Evolutionary conservation across 2,329 filamentous ascomycete species (phyloP), one percentile per base, ranked within the genome.

Genomic region (Sphaceloma murrayae): DNA sequence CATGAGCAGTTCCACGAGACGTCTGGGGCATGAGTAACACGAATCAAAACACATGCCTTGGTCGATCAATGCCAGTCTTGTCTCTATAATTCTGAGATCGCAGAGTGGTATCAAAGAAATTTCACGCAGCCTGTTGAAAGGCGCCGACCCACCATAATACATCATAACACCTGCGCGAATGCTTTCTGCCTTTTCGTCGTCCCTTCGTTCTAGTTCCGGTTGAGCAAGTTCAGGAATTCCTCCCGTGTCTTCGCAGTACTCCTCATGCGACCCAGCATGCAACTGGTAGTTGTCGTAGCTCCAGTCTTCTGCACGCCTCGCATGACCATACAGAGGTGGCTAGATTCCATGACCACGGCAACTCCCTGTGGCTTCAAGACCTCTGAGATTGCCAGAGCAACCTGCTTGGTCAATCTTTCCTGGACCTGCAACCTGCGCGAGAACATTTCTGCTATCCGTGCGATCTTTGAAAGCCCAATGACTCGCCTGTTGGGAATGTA

Each of bases 261-360:
- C 59, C 94, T 81, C 72, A 98, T 94, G 57, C 87, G 88, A 29
- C 91, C 91, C n/a, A 96, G 75, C 66, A 98, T 93, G 62, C 89
- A 96, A 68, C 87, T 95, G 13, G 91, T 98, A 27, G 93, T 91
- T 5, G 91, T 96, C 13, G 77, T 82, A 40, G 84, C 80, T 30
- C 74, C 77, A 0, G 86, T 87, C 72, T 98, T 95, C 61, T 95
- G 78, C 7, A 98, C 89, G n/a, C 91, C 91, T 34, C 91, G 78
- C 88, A 95, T 96, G 11, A 94, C 87, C 89, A 96, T 98, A 70
- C 91, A 98, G 34, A 96, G 70, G 66, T 98, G 91, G 58, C 79
- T 88, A 10, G 85, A 93, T 60, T 98, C 91, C 82, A 98, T 94
- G 48, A 98, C 89, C 2, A 98, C 91, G 14, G 85, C 89, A 2